Evolutionary conservation across 169 alveolate genomes (phyloP).

Genomic region (Cryptosporidium sp.): DNA sequence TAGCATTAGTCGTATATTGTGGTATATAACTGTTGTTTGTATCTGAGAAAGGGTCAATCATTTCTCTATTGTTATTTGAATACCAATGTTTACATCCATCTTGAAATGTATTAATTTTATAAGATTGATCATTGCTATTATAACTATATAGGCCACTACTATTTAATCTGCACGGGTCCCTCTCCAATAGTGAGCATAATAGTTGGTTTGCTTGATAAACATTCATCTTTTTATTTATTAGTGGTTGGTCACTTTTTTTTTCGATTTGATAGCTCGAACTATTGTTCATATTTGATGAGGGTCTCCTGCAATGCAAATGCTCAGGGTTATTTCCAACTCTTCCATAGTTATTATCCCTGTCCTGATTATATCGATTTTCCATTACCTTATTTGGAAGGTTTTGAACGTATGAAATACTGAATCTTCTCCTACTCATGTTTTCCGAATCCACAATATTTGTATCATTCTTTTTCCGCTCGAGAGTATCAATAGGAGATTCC

Average conservation of each 20-base stretch:
- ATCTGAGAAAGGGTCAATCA: constrained; percentile 66
- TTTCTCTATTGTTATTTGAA: constrained; percentile 56
- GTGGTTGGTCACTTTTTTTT: not conserved
- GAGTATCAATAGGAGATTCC: not conserved
- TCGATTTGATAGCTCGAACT: constrained; percentile 11
- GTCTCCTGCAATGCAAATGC: not conserved
- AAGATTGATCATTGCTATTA: constrained; percentile 65
- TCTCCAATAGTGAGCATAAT: constrained; percentile 50
- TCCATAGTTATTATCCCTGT: not conserved
- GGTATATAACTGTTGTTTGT: constrained; percentile 68
- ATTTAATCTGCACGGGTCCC: constrained; percentile 70
- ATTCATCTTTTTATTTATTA: constrained; percentile 47
- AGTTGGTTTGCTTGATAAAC: constrained; percentile 61
- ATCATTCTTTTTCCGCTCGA: not conserved
- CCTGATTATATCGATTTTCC: constrained; percentile 18
- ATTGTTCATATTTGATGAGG: constrained; percentile 16
- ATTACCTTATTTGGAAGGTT: constrained; percentile 1
- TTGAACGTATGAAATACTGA: constrained; percentile 64
- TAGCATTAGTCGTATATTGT: constrained; percentile 68
- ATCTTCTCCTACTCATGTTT: constrained; percentile 57
- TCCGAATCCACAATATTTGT: not conserved
- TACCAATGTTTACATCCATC: constrained; percentile 71
- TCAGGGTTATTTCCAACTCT: constrained; percentile 13
- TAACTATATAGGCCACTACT: constrained; percentile 67
- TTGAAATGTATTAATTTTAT: constrained; percentile 64